A percentile compares a stretch with the other conserved stretches of the same genome.
Conservation (phyloP, 2,329 filamentous ascomycete species). For the Boeremia lycopersici region DNA sequence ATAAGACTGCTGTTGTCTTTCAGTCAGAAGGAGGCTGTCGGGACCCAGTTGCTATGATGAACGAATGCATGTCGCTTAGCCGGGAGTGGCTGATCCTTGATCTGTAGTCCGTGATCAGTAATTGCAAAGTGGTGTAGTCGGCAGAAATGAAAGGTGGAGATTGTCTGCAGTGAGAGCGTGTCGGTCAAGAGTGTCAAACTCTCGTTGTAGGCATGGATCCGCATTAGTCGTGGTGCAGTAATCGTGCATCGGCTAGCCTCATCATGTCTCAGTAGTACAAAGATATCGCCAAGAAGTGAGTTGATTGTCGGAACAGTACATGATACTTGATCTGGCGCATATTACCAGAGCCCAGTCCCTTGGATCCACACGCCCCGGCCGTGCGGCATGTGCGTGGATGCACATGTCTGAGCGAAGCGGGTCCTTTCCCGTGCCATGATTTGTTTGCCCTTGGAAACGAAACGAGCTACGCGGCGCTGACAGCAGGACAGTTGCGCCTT, state of each 20-base stretch:
- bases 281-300: constrained; percentile 44
- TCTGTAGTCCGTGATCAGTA: constrained; percentile 23
- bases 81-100: constrained; percentile 8
- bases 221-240: constrained; percentile 35
- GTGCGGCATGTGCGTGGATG: constrained; percentile 22
- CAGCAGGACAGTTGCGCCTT: constrained; percentile 23
- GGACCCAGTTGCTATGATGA: constrained; percentile 8
- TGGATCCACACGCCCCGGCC: constrained; percentile 22
- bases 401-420: constrained; percentile 26
- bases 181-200: constrained; percentile 23
- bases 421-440: constrained; percentile 30
- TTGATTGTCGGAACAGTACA: constrained; percentile 34
- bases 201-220: constrained; percentile 30
- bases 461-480: constrained; percentile 8
- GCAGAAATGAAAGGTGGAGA: constrained; percentile 23
- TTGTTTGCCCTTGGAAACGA: constrained; percentile 21
- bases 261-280: constrained; percentile 38
- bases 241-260: constrained; percentile 29
- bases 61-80: constrained; percentile 12
- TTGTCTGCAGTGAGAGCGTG: constrained; percentile 22
- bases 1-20: neutral
- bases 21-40: neutral
- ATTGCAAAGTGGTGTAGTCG: constrained; percentile 22
- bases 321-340: constrained; percentile 31
- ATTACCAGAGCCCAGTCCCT: constrained; percentile 38